Conservation (phyloP, 1,139 yeast genomes). For the Geotrichum europaeum region DNA sequence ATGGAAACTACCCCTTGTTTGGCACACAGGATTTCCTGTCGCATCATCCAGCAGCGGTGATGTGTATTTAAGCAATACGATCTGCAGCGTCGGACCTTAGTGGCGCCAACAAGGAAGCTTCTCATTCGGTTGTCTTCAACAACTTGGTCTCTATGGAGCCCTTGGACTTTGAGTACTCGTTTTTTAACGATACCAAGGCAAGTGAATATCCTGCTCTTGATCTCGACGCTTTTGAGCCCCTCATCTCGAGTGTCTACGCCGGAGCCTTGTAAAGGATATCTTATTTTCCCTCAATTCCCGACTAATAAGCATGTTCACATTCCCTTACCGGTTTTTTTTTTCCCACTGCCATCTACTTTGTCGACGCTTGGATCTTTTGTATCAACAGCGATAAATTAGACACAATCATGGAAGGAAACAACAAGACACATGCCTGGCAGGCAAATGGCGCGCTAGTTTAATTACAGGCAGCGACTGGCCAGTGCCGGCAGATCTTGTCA, state of each 20-base stretch:
- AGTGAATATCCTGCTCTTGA: conserved; percentile 12
- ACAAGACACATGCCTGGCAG: conserved; percentile 17
- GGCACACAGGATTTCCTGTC: conserved; percentile 27
- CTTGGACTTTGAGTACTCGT: conserved; percentile 17
- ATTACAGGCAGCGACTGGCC: conserved; percentile 26
- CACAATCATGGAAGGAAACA: neutral
- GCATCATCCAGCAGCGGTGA: conserved; percentile 45
- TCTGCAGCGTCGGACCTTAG: conserved; percentile 42
- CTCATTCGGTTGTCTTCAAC: conserved; percentile 19
- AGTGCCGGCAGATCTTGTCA: conserved; percentile 14
- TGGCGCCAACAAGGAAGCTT: conserved; percentile 24
- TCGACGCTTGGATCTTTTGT: neutral
- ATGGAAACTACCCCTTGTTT: conserved; percentile 15
- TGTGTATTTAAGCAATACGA: conserved; percentile 28
- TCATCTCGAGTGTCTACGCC: conserved; percentile 25
- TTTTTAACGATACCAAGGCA: conserved; percentile 18
- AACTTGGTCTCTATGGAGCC: conserved; percentile 20
- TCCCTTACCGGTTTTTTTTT: neutral
- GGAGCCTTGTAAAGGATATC: conserved; percentile 20
- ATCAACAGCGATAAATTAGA: neutral
- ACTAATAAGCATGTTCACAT: neutral
- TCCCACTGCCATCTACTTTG: neutral
- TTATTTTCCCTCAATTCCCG: neutral
- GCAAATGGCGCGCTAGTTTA: conserved; percentile 25
- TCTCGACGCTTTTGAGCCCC: conserved; percentile 21